These are phyloP conservation scores for Pezicula neosporulosa DNA, from an alignment of 2,329 filamentous ascomycete species.

Conservation along the genomic window DNA sequence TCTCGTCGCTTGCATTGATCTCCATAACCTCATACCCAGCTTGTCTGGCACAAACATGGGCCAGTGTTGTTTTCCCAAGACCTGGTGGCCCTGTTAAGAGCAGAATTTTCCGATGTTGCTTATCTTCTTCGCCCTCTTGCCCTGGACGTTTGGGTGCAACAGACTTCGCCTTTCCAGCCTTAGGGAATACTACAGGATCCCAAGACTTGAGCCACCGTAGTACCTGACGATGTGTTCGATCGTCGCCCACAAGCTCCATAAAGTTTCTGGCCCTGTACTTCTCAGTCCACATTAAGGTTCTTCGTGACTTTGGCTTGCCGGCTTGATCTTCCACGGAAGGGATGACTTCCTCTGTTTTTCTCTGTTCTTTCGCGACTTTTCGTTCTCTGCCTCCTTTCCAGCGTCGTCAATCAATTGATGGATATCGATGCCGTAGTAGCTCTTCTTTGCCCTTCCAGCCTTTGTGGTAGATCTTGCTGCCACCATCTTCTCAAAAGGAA, in stretches of 20 bases:
- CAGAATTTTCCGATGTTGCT: slow-evolving; percentile 80
- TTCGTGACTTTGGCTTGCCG: slow-evolving; percentile 21
- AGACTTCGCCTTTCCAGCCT: slow-evolving; percentile 53
- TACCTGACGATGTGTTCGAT: slow-evolving; percentile 86
- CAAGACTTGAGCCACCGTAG: slow-evolving; percentile 91
- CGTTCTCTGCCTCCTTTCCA: slow-evolving; percentile 39
- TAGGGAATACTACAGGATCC: slow-evolving; percentile 89
- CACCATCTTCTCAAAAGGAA: slow-evolving; percentile 64
- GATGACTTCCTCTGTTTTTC: slow-evolving; percentile 30
- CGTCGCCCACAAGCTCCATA: slow-evolving; percentile 90
- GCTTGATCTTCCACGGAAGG: slow-evolving; percentile 36
- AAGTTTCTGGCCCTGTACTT: slow-evolving; percentile 94
- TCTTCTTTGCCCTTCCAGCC: slow-evolving; percentile 65
- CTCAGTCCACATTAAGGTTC: slow-evolving; percentile 82
- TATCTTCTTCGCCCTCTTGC: slow-evolving; percentile 60
- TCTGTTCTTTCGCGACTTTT: slow-evolving; percentile 38
- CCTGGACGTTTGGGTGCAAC: slow-evolving; percentile 36
- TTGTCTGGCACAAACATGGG: slow-evolving; percentile 92
- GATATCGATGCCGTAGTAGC: slow-evolving; percentile 92
- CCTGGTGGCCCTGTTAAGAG: slow-evolving; percentile 90
- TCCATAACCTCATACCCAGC: slow-evolving; percentile 96
- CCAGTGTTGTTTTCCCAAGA: slow-evolving; percentile 91
- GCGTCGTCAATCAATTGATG: slow-evolving; percentile 76
- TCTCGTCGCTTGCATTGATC: slow-evolving; percentile 96
- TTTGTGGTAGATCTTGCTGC: slow-evolving; percentile 64